A percentile compares a stretch with the other conserved stretches of the same genome.
Conservation (phyloP, 2,329 filamentous ascomycete species). For the Colletotrichum liriopes region DNA sequence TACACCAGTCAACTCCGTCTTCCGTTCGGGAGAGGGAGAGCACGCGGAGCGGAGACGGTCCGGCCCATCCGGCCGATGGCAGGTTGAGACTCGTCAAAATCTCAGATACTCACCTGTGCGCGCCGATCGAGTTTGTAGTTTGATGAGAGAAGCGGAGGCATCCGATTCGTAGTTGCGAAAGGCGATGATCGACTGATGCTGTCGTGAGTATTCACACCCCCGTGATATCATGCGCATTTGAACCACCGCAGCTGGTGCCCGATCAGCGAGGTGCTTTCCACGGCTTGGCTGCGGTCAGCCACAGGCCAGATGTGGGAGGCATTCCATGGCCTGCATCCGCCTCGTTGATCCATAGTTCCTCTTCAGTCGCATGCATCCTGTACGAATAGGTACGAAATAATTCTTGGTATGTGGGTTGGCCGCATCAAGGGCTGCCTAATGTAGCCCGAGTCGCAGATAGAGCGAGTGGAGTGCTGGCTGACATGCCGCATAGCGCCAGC, state of each 20-base stretch:
- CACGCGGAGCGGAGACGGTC: constrained; percentile 24
- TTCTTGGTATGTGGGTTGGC: constrained; percentile 9
- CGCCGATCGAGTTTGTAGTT: constrained; percentile 4
- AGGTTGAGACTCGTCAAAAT: not conserved
- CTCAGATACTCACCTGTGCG: constrained; percentile 4
- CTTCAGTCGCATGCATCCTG: constrained; percentile 19
- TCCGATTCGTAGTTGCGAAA: constrained; percentile 25
- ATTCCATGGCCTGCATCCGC: constrained; percentile 17
- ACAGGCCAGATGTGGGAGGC: constrained; percentile 22
- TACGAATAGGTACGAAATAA: constrained; percentile 13
- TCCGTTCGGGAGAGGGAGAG: constrained; percentile 8
- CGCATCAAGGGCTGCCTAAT: constrained; percentile 18
- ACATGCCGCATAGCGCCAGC: constrained; percentile 18
- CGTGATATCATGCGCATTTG: constrained; percentile 31
- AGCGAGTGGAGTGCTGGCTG: constrained; percentile 12
- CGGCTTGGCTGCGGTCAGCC: not conserved
- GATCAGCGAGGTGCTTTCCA: not conserved
- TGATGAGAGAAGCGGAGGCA: not conserved
- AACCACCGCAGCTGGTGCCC: constrained; percentile 19
- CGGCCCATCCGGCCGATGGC: constrained; percentile 18
- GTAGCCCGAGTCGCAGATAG: constrained; percentile 16
- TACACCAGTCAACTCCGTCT: not conserved
- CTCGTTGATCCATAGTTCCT: constrained; percentile 3
- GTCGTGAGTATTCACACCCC: not conserved
- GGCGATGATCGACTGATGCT: constrained; percentile 31